phyloP scores from a whole-genome alignment of 495 filamentous ascomycete genomes.

The Melanomma pulvis-pyrius region DNA sequence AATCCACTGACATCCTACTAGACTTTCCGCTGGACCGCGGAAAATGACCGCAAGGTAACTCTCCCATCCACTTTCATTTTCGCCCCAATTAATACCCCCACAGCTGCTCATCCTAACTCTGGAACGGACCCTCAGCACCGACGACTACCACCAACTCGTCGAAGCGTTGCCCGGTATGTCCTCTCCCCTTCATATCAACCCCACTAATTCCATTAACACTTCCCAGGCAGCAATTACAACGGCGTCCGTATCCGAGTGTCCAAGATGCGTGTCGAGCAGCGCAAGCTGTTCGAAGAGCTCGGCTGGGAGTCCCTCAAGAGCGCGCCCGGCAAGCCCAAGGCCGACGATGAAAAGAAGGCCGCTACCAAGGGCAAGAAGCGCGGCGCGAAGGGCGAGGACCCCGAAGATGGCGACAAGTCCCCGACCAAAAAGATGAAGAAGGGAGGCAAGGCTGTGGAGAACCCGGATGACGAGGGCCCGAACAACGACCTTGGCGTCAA shows the following conservation, averaged over 20 bases:
- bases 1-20: background rate
- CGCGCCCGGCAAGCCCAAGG: background rate
- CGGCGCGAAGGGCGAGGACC: background rate
- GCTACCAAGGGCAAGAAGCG: background rate
- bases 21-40: constrained; percentile 26
- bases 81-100: background rate
- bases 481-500: background rate
- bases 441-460: background rate
- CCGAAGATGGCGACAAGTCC: background rate
- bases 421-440: background rate
- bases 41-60: constrained; percentile 22
- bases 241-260: constrained; percentile 4
- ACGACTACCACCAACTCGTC: constrained; percentile 11
- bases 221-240: constrained; percentile 6
- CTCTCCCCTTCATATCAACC: background rate
- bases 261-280: constrained; percentile 24
- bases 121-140: background rate
- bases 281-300: constrained; percentile 7
- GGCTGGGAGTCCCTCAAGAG: background rate
- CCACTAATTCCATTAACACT: background rate
- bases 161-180: constrained; percentile 7
- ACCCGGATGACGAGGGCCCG: background rate
- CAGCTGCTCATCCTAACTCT: constrained; percentile 19
- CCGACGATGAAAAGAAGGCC: background rate
- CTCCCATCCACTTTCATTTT: background rate